Percentiles rank a stretch among this genome's conserved stretches.
Evolutionary conservation across 805 yeast species (phyloP).

Genomic region (Barnettozyma vustinii): DNA sequence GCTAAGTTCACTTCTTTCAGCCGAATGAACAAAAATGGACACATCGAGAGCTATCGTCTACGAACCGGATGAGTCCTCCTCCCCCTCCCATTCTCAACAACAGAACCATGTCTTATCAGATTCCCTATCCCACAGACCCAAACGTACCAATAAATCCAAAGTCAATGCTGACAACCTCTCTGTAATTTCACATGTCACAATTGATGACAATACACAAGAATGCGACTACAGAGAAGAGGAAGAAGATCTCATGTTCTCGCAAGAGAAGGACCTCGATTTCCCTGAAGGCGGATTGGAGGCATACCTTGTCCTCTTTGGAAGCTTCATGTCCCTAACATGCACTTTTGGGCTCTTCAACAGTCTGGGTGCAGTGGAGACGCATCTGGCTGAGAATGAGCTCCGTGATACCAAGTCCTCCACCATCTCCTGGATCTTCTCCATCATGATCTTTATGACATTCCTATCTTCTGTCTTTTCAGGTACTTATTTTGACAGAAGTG

Average conservation of each 20-base stretch:
- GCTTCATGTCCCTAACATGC: constrained; percentile 49
- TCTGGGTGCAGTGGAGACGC: constrained; percentile 58
- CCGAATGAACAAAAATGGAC: no score
- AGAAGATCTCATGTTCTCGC: constrained; percentile 15
- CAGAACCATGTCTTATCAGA: no score
- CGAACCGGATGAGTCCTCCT: no score
- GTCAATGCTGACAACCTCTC: no score
- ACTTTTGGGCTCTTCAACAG: constrained; percentile 54
- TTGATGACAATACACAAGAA: not conserved
- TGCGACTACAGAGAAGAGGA: not conserved
- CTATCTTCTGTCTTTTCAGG: constrained; percentile 49
- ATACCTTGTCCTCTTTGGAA: constrained; percentile 51
- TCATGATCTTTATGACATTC: constrained; percentile 45
- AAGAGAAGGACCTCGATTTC: constrained; percentile 27
- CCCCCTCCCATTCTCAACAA: no score
- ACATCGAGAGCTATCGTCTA: no score
- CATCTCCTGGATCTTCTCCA: constrained; percentile 62
- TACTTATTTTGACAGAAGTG: constrained; percentile 50
- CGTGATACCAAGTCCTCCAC: constrained; percentile 38
- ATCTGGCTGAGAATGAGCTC: constrained; percentile 51
- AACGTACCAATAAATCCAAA: not conserved
- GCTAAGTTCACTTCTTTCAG: no score
- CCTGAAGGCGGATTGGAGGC: constrained; percentile 63
- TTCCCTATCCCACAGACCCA: no score
- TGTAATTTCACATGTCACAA: no score